Evolutionary conservation across 2,329 filamentous ascomycete genomes (phyloP).

Genomic region (Fusarium verticillioides): DNA sequence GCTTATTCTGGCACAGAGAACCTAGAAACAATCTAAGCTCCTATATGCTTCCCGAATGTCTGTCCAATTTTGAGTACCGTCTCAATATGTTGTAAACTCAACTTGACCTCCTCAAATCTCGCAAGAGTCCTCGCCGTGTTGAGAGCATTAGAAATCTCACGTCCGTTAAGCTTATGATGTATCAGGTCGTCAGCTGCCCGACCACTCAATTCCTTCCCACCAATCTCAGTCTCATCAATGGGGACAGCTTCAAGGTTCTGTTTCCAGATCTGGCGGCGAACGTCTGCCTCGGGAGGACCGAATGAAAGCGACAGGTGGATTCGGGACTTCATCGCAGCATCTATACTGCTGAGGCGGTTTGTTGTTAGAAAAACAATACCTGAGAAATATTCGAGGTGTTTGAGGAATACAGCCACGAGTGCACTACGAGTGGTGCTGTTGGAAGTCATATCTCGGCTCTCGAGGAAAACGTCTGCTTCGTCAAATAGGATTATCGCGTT

Average conservation of each 20-base stretch:
- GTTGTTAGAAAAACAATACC: neutral
- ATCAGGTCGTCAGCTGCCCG: neutral
- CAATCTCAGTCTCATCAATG: neutral
- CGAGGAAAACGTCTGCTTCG: neutral
- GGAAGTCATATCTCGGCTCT: neutral
- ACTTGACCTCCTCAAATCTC: neutral
- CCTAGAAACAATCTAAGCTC: neutral
- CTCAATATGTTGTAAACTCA: neutral
- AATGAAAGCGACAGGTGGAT: neutral
- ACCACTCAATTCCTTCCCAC: fast-evolving
- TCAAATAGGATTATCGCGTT: neutral
- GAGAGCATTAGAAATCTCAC: neutral
- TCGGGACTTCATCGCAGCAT: neutral
- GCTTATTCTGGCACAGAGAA: too few relatives aligned
- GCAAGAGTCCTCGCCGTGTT: neutral
- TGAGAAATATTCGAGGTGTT: neutral
- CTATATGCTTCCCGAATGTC: neutral
- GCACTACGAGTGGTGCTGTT: neutral
- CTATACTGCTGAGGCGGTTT: neutral
- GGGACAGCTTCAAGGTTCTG: neutral
- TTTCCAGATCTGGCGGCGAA: neutral
- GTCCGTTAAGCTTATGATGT: neutral
- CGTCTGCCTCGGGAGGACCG: neutral
- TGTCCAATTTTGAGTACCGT: neutral
- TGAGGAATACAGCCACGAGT: neutral